Base-by-base conservation (phyloP, 345 rosid species). In the Acer campestre region DNA sequence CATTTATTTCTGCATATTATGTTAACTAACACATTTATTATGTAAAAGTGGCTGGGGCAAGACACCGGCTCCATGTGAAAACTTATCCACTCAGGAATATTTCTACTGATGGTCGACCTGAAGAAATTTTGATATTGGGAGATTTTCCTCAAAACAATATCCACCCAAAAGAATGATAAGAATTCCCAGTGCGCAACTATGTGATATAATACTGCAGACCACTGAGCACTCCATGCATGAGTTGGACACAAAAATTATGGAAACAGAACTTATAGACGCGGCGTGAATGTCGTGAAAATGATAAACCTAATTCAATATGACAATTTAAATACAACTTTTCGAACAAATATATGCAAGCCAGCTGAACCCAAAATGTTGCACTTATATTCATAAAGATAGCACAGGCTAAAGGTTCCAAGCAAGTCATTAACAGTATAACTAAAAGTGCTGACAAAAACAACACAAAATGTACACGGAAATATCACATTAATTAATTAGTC, bases 381-480 rank as follows among this genome's bases (percentile, higher is more conserved):
- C 10, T 12, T 16, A 16, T 25, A 75, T 16, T 56, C 51, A 42
- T 48, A 74, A 55, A 74, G 74, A 40, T 55, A 75, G 35, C 8
- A 48, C 46, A 0, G 44, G 23, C 56, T 66, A 75, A 58, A 38
- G 55, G 51, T 51, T 55, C 16, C 20, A 6, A 61, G 56, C 10
- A 25, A 9, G 25, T 42, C 12, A 55, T 46, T 46, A 12, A 44
- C 14, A 16, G 11, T 18, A 42, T 12, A 68, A 17, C 59, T 25
- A 10, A 22, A 66, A 67, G 17, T 51, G 51, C 3, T 68, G 31
- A 76, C 18, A 44, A 66, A 31, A 22, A 40, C 6, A 10, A 13
- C 53, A 49, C 14, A 35, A 74, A 9, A 55, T 53, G 20, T 70
- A 7, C 11, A 70, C 6, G 7, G 18, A 14, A 44, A 48, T 16